Evolutionary conservation across 2,329 filamentous ascomycete species (phyloP).

Genomic region (Penicillium sp.): DNA sequence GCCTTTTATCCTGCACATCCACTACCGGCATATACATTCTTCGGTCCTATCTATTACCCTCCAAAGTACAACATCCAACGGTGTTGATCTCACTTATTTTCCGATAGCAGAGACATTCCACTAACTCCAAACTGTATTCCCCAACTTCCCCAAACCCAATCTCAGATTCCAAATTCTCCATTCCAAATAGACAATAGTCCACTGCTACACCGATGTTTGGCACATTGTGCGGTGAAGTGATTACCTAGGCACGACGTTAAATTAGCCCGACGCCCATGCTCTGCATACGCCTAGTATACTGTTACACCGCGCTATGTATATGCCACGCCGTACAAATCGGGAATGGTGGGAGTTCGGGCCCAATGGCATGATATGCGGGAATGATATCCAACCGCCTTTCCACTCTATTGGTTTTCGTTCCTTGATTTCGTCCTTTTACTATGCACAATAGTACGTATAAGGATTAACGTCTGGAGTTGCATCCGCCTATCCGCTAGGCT

Average conservation of each 20-base stretch:
- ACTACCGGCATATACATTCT: not conserved
- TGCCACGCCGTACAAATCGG: conserved; percentile 9
- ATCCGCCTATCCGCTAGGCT: not conserved
- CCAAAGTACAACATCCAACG: not conserved
- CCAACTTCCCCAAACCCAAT: not conserved
- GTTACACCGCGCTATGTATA: conserved; percentile 11
- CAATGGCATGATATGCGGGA: not conserved
- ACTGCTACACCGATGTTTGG: conserved; percentile 4
- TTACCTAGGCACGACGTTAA: not conserved
- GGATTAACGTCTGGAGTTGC: not conserved
- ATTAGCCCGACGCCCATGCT: conserved; percentile 5
- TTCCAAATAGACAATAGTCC: not conserved
- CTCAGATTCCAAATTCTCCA: not conserved
- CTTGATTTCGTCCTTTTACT: not conserved
- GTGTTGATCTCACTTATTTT: not conserved
- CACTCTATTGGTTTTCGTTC: not conserved
- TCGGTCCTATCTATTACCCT: not conserved
- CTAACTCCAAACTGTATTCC: not conserved
- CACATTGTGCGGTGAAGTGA: conserved; percentile 5
- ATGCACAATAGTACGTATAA: not conserved
- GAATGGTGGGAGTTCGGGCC: not conserved
- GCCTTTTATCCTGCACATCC: not conserved
- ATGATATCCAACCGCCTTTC: not conserved
- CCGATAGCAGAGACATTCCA: not conserved
- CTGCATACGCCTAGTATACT: not conserved